These are phyloP conservation scores for Lactarius psammicola DNA, from an alignment of 768 basidiomycete genomes.

Conservation along the genomic window DNA sequence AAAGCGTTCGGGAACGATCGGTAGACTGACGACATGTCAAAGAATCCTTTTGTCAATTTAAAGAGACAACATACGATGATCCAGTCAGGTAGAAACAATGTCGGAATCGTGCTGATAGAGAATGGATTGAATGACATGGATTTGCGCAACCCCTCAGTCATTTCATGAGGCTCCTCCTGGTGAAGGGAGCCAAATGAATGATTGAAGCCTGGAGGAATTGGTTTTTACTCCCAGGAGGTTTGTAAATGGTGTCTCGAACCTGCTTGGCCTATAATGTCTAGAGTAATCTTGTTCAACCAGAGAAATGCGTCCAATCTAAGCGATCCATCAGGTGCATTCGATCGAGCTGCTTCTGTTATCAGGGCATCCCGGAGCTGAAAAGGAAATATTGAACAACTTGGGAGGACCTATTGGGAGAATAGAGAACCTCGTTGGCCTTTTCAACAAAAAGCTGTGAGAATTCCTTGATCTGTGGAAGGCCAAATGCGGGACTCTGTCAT, in stretches of 20 bases:
- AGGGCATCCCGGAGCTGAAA: conserved; percentile 17
- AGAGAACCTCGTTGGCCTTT: conserved; percentile 24
- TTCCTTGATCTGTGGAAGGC: conserved; percentile 17
- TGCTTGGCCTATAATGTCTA: conserved; percentile 24
- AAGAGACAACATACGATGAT: conserved; percentile 16
- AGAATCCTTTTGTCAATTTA: not conserved
- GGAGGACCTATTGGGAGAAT: not conserved
- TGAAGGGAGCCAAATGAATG: conserved; percentile 20
- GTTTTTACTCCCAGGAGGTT: not conserved
- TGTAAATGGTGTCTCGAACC: conserved; percentile 3
- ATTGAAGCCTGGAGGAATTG: conserved; percentile 16
- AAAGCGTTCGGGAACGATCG: conserved; percentile 8
- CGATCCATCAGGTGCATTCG: conserved; percentile 11
- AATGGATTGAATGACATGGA: conserved; percentile 19
- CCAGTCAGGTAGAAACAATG: conserved; percentile 10
- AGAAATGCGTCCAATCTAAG: conserved; percentile 4
- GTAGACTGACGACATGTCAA: conserved; percentile 15
- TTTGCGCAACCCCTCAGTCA: conserved; percentile 22
- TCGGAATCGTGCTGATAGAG: conserved; percentile 5
- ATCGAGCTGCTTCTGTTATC: not conserved
- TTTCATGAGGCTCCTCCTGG: conserved; percentile 1
- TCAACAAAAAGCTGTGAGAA: conserved; percentile 21
- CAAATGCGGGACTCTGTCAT: conserved; percentile 23
- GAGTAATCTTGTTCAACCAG: conserved; percentile 23
- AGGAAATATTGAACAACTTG: not conserved